Conservation (phyloP, 1,139 yeast species). For the Meyerozyma carpophila region DNA sequence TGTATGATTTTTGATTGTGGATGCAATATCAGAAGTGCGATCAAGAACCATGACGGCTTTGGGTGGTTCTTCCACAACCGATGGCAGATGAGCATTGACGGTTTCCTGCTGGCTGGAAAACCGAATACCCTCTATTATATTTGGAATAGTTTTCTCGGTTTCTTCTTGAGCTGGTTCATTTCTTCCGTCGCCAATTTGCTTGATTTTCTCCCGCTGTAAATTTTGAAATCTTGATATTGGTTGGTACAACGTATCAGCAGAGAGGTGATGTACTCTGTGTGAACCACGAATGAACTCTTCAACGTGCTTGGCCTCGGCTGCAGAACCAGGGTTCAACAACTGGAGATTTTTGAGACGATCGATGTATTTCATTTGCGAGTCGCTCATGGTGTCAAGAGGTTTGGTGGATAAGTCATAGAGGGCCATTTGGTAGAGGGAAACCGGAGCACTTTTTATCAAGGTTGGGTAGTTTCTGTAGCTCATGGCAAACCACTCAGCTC, state of each 20-base stretch:
- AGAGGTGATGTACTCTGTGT: constrained; percentile 36
- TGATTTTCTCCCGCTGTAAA: constrained; percentile 9
- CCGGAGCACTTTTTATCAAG: constrained; percentile 72
- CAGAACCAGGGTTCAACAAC: constrained; percentile 10
- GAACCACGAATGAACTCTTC: constrained; percentile 46
- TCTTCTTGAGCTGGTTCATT: constrained; percentile 1
- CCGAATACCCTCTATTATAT: constrained; percentile 34
- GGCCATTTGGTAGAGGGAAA: constrained; percentile 49
- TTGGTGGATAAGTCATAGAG: constrained; percentile 19
- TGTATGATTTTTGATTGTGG: not conserved
- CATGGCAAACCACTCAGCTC: constrained; percentile 80
- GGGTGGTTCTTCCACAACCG: not conserved
- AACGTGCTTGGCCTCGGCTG: constrained; percentile 11
- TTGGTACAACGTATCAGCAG: constrained; percentile 30
- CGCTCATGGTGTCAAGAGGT: constrained; percentile 3
- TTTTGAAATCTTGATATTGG: constrained; percentile 29
- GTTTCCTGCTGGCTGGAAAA: constrained; percentile 18
- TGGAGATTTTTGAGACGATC: constrained; percentile 16
- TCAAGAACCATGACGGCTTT: not conserved
- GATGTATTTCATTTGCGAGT: constrained; percentile 4
- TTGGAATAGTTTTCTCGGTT: constrained; percentile 12
- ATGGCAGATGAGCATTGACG: not conserved
- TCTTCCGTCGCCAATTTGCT: constrained; percentile 26
- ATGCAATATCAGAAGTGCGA: not conserved
- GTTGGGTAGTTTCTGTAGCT: constrained; percentile 75